These are phyloP conservation scores for Leucaena leucocephala DNA, from an alignment of 306 rosid species.

Conservation along the genomic window DNA sequence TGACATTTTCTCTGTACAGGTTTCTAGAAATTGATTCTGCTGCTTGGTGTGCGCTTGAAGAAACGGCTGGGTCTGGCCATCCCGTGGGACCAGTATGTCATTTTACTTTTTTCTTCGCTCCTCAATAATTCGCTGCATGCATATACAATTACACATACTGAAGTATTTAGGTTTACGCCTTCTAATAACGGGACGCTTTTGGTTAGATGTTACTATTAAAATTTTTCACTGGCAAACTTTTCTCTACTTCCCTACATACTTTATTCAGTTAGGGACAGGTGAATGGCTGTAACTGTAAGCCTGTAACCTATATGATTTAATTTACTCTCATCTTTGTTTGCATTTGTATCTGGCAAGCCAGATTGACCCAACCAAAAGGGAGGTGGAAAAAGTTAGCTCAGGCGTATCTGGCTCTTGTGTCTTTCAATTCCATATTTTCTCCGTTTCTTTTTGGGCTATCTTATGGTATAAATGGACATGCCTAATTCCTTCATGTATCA, in stretches of 20 bases:
- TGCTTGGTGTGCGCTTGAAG: conserved; percentile 91
- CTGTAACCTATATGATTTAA: not conserved
- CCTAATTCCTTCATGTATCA: not conserved
- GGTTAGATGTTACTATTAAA: conserved; percentile 8
- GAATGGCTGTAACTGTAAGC: not conserved
- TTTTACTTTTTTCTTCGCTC: conserved; percentile 17
- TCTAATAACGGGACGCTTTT: not conserved
- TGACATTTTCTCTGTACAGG: conserved; percentile 42
- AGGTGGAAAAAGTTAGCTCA: not conserved
- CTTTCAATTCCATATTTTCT: not conserved
- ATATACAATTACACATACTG: not conserved
- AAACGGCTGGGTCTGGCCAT: conserved; percentile 74
- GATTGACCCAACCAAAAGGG: not conserved
- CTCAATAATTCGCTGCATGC: not conserved
- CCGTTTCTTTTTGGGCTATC: not conserved
- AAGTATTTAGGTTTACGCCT: conserved; percentile 4
- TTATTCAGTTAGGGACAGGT: not conserved
- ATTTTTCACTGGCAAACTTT: not conserved
- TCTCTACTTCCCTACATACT: not conserved
- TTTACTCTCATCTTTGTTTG: not conserved
- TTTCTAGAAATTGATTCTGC: conserved; percentile 65
- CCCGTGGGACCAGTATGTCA: conserved; percentile 86
- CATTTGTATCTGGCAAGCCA: not conserved
- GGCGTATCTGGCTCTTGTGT: not conserved
- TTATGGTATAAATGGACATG: not conserved